Evolutionary conservation across 176 grass and related monocot genomes (phyloP).

Genomic region (Oryza rufipogon): DNA sequence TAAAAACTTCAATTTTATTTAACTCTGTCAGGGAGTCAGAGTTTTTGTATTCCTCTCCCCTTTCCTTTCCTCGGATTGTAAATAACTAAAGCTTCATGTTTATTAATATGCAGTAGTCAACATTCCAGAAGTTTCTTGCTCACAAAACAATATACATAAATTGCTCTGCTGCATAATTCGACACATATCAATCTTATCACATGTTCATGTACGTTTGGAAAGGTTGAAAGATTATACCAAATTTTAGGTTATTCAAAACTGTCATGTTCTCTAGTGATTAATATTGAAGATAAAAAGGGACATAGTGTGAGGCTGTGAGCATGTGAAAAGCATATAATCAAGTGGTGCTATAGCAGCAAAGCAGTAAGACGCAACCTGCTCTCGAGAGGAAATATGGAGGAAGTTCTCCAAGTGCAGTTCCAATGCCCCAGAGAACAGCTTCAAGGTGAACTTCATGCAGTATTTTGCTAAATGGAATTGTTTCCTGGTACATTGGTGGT

Average conservation of each 20-base stretch:
- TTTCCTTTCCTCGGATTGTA: neutral
- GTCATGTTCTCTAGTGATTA: neutral
- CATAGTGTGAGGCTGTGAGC: neutral
- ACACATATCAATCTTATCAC: neutral
- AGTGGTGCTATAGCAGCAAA: slow-evolving; percentile 12
- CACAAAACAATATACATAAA: neutral
- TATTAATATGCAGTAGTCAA: neutral
- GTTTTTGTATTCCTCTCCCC: neutral
- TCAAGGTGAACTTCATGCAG: slow-evolving; percentile 86
- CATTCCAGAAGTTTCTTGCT: slow-evolving; percentile 26
- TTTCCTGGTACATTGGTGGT: slow-evolving; percentile 66
- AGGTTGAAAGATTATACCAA: neutral
- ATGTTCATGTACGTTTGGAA: slow-evolving; percentile 5
- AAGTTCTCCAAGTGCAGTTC: slow-evolving; percentile 95
- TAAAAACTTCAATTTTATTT: neutral
- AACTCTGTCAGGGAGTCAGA: neutral
- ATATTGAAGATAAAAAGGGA: slow-evolving; percentile 5
- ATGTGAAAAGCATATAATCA: neutral
- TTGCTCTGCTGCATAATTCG: neutral
- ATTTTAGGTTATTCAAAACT: neutral
- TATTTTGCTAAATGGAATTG: slow-evolving; percentile 80
- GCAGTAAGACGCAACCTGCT: slow-evolving; percentile 68
- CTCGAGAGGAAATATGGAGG: slow-evolving; percentile 98
- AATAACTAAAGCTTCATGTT: neutral
- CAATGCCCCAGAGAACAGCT: slow-evolving; percentile 95